phyloP scores from a whole-genome alignment of 106 monocot genomes.

The Dactylorhiza incarnata region DNA sequence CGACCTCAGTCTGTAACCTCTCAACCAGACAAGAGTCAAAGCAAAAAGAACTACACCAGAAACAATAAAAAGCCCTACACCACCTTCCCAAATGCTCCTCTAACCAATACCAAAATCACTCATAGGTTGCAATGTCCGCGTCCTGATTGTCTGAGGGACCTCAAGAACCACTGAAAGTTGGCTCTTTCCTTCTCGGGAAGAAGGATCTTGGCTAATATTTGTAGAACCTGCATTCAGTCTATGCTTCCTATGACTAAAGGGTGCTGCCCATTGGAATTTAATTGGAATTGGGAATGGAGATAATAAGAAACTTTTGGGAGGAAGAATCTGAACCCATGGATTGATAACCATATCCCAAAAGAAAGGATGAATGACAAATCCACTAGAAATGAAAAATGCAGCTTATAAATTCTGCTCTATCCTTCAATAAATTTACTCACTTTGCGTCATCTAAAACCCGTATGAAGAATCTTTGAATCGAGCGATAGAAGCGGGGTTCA shows the following conservation, averaged over 20 bases:
- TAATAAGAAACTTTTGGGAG: not conserved
- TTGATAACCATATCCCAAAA: not conserved
- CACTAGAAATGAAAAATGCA: not conserved
- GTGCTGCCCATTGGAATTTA: not conserved
- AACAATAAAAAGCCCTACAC: conserved; percentile 74
- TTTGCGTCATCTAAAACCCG: not conserved
- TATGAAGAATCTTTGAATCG: too few species aligned
- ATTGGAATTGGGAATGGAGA: not conserved
- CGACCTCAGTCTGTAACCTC: conserved; percentile 53
- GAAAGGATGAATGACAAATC: not conserved
- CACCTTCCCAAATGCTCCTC: conserved; percentile 85
- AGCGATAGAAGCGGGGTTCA: too few species aligned
- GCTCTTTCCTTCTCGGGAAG: conserved; percentile 20
- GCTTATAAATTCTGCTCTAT: not conserved
- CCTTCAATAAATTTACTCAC: not conserved
- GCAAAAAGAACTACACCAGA: conserved; percentile 66
- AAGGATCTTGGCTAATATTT: conserved; percentile 1
- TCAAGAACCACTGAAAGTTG: conserved; percentile 39
- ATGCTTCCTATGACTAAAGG: not conserved
- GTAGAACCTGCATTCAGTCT: not conserved
- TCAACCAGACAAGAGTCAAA: conserved; percentile 63
- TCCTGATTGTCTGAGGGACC: conserved; percentile 46
- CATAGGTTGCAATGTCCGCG: conserved; percentile 41
- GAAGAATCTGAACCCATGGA: not conserved
- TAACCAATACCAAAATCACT: conserved; percentile 65